Percentiles rank a stretch among this genome's conserved stretches.
Evolutionary conservation across 2,329 filamentous ascomycete genomes (phyloP).

Genomic region (Oidium heveae): DNA sequence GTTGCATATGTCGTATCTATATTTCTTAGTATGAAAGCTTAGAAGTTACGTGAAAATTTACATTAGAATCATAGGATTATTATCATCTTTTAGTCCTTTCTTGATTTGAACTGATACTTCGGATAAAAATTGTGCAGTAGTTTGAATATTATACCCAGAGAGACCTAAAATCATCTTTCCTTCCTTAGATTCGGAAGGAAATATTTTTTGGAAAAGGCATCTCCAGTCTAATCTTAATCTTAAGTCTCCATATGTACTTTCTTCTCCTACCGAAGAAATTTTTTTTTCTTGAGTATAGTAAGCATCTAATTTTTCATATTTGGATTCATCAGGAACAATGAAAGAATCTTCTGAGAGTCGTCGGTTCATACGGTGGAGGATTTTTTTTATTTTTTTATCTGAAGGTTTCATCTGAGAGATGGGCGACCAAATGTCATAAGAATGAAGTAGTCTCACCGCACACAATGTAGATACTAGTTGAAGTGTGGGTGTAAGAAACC

Average conservation of each 20-base stretch:
- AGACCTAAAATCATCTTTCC: no score
- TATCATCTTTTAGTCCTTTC: conserved; percentile 3
- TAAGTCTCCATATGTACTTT: conserved; percentile 1
- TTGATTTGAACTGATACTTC: conserved; percentile 2
- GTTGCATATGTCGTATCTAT: conserved; percentile 8
- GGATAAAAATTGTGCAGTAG: conserved; percentile 4
- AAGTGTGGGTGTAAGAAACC: conserved; percentile 19
- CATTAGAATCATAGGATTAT: conserved; percentile 5
- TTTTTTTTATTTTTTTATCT: conserved; percentile 2
- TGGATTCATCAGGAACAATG: conserved; percentile 8
- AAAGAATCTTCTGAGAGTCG: conserved; percentile 7
- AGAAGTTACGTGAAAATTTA: conserved; percentile 1
- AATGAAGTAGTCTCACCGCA: conserved; percentile 5
- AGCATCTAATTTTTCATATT: neutral
- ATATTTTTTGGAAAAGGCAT: conserved; percentile 2
- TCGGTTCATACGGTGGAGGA: conserved; percentile 1
- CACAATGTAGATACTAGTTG: conserved; percentile 19
- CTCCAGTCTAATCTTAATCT: conserved; percentile 7
- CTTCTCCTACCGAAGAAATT: neutral
- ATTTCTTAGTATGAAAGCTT: conserved; percentile 2
- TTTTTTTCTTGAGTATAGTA: no score
- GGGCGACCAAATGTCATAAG: neutral
- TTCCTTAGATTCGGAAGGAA: neutral
- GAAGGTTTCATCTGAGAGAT: conserved; percentile 2
- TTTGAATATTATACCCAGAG: neutral